Evolutionary conservation across 2,329 filamentous ascomycete genomes (phyloP), one percentile per base, ranked within the genome.

Genomic region (Capronia americana): DNA sequence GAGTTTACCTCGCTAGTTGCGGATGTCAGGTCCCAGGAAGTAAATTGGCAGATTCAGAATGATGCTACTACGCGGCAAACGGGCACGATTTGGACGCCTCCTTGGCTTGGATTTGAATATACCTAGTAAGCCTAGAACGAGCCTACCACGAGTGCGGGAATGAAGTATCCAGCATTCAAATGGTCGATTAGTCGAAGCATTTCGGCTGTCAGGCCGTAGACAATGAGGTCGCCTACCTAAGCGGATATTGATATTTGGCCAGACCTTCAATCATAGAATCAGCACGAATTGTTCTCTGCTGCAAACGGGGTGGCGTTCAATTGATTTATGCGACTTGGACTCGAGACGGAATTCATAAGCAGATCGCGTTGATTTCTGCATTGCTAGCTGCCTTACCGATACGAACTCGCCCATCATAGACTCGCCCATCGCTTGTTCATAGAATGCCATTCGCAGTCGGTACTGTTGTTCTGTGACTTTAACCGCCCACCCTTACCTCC

Each of bases 1-100:
- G 23, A 51, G 48, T 51, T 23, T 26, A 51, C 48, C 48, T 26
- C 48, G 48, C 48, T 51, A 10, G 48, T 17, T 51, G 48, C 48
- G 48, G 2, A 51, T 51, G 48, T 51, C 48, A 17, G 20, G 23
- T 2, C 23, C 48, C 23, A 8, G 24, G 23, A 26, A 26, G 10
- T 51, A 10, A 51, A 26, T 17, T 51, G 48, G 48, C 48, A 51
- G n/a, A 17, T 51, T 26, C 8, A 6, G 20, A 11, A 26, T 51
- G 10, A 14, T 11, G 48, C 3, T 23, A 51, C 5, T 26, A 4
- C 1, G 20, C 10, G 24, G 48, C 10, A 10, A 28, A 7, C 24
- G 14, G 20, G 12, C 6, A 44, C 38, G 14, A 10, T n/a, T 44
- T n/a, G 38, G 17, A 44, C 6, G 17, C 14, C 5, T 41, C 12